Evolutionary conservation across 2,329 filamentous ascomycete species (phyloP), one percentile per base, ranked within the genome.

Genomic region (Myriangium duriaei): DNA sequence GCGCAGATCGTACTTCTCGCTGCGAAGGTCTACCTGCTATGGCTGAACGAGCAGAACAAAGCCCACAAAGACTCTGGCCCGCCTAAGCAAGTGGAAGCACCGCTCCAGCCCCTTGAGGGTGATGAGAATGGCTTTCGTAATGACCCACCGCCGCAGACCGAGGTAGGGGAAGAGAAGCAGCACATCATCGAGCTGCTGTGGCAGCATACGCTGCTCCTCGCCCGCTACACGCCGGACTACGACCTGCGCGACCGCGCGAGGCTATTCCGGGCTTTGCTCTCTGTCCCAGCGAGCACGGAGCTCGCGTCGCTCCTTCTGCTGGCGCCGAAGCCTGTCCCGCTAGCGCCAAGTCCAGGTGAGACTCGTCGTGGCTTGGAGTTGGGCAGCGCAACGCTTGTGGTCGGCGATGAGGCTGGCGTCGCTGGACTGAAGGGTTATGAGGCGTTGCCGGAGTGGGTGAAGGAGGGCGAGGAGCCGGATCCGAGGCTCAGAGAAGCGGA

Each of bases 11-110:
- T 98, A 11, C 68, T 98, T 1, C 69, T 98, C 3, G 91, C 83
- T 5, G 88, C 91, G n/a, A 96, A 96, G 54, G 86, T 96, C 2
- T 96, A 96, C 54, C 70, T 96, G 11, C 85, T 96, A 51, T 76
- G 92, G 53, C 60, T 96, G 28, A 85, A 85, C 52, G 69, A 73
- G 43, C 68, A 74, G 52, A 53, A 63, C 44, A 40, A 51, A 9
- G 59, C 58, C 47, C 48, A 49, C 12, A 53, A 54, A 40, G 54
- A 54, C 39, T 28, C 48, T 15, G 33, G 57, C 24, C 47, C 47
- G 4, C 34, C 50, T 6, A 47, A 48, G 15, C 24, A 32, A 28
- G 21, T 34, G 26, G 24, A 40, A 15, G 34, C 24, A 4, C 21
- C 33, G 58, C 34, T 58, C 53, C 18, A 50, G 53, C 14, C 44